Evolutionary conservation across 768 basidiomycete species (phyloP).

Genomic region (Boletus rex-veris): DNA sequence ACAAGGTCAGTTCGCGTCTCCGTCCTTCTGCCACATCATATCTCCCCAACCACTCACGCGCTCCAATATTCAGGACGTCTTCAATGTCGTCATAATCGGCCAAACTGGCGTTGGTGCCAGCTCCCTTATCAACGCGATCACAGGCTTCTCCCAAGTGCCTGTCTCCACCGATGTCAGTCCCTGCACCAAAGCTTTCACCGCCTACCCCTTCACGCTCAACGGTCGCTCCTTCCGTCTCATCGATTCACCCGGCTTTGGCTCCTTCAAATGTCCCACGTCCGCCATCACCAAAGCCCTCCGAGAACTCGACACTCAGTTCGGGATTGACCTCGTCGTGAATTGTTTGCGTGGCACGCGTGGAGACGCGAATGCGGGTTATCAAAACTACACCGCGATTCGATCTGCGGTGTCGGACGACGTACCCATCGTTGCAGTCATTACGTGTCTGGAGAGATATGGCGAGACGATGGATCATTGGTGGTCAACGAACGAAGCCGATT

Average conservation of each 20-base stretch:
- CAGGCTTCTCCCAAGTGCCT: constrained; percentile 12
- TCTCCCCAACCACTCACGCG: not conserved
- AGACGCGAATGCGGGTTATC: constrained; percentile 27
- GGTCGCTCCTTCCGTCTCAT: constrained; percentile 29
- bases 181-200: constrained; percentile 24
- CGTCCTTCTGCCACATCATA: not conserved
- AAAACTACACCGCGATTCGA: constrained; percentile 27
- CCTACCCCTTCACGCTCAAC: constrained; percentile 25
- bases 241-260: constrained; percentile 28
- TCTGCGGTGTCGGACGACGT: constrained; percentile 31
- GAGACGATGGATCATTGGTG: constrained; percentile 39
- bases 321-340: constrained; percentile 28
- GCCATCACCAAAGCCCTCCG: constrained; percentile 25
- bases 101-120: constrained; percentile 37
- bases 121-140: constrained; percentile 40
- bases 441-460: constrained; percentile 30
- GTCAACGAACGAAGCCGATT: constrained; percentile 32
- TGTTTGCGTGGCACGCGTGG: constrained; percentile 28
- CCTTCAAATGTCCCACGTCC: constrained; percentile 26
- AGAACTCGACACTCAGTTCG: constrained; percentile 26
- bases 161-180: constrained; percentile 30
- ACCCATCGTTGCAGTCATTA: constrained; percentile 30
- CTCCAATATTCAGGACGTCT: constrained; percentile 18
- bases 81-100: constrained; percentile 31
- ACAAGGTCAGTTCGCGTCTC: constrained; percentile 18